Base-by-base conservation (phyloP, 352 stramenopile species). In the Globisporangium ultimum region DNA sequence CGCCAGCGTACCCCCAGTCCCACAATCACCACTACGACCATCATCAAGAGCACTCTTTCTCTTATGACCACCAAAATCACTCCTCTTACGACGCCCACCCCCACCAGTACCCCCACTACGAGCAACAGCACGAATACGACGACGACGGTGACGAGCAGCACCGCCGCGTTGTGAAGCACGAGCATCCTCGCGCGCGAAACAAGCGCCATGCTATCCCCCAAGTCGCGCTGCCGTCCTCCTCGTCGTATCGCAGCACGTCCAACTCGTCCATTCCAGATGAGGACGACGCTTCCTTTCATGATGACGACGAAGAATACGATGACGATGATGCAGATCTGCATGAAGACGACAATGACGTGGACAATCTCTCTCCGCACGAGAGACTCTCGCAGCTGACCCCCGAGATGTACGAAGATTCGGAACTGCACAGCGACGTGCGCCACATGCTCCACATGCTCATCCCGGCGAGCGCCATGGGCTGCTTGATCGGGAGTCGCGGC, bases 401-500 rank as follows among this genome's bases (percentile, higher is more conserved):
- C 1, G 67, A 86, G 10, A 68, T 87, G 12, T 87, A 90, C 50
- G 76, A 85, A 58, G 78, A 86, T 42, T 55, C 63, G 13, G 80
- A 87, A 17, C 61, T 84, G 7, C 68, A 87, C 61, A 73, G 74
- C 18, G 70, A 84, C 32, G 84, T 82, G 24, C 60, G 68, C 9
- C 77, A 88, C 63, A 71, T 71, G 34, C n/a, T 87, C 9, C 74
- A 87, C 52, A 80, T 91, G 71, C 62, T 89, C 15, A 87, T 91
- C 28, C 81, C 81, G 7, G 55, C 64, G 14, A 80, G 74, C 52
- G 66, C 73, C 7, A 74, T 79, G 13, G 67, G 69, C 4, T 82
- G 75, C 34, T 48, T 91, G 21, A 67, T 91, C 11, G 79, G 83
- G 4, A 68, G 61, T 12, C 68, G 76, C 43, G 81, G 81, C 4